phyloP scores from a whole-genome alignment of 2,329 filamentous ascomycete species.

The Penicillium sp. region DNA sequence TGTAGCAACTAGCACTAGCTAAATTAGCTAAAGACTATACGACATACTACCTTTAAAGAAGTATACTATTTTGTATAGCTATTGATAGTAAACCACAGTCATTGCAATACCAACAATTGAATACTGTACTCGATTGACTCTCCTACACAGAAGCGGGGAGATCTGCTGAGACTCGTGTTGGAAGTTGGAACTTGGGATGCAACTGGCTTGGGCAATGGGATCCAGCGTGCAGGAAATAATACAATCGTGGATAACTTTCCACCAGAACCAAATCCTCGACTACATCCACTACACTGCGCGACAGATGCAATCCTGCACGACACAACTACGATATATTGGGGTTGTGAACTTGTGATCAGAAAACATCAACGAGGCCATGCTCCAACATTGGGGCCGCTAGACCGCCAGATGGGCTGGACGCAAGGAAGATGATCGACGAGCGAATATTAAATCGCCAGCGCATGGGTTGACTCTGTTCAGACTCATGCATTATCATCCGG shows the following conservation, averaged over 20 bases:
- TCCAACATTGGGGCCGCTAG: constrained; percentile 21
- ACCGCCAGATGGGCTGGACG: constrained; percentile 32
- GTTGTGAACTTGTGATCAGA: neutral
- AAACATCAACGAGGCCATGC: constrained; percentile 11
- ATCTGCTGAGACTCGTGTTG: neutral
- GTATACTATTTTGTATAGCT: neutral
- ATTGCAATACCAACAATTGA: neutral
- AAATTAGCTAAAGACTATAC: neutral
- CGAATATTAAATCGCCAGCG: constrained; percentile 31
- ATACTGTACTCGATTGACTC: neutral
- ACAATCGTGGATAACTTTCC: constrained; percentile 3
- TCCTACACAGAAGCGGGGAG: neutral
- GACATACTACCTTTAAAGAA: neutral
- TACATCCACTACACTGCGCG: constrained; percentile 8
- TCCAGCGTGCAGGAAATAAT: neutral
- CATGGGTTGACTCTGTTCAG: constrained; percentile 25
- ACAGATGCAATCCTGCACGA: constrained; percentile 15
- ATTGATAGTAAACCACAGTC: neutral
- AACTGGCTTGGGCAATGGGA: neutral
- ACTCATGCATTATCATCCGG: constrained; percentile 24
- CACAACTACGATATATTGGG: neutral
- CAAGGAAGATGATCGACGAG: constrained; percentile 33
- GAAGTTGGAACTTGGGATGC: too few species aligned
- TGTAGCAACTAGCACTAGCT: neutral
- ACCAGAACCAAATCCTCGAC: neutral